Percentiles rank a stretch among this genome's conserved stretches.
phyloP scores from a whole-genome alignment of 495 filamentous ascomycete genomes.

The Daldinia loculata region DNA sequence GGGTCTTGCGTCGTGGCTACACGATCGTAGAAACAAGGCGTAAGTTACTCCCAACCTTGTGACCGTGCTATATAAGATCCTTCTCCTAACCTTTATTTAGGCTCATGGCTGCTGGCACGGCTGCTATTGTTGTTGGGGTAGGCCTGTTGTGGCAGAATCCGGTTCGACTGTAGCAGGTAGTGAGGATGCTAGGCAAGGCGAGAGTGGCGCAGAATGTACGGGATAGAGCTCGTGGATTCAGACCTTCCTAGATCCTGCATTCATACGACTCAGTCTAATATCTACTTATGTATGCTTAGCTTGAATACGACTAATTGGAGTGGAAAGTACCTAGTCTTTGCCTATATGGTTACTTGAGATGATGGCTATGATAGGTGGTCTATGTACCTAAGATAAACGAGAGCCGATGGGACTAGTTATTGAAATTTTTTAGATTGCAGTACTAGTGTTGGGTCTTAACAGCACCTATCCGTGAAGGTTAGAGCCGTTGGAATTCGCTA shows the following conservation, averaged over 20 bases:
- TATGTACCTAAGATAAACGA: neutral
- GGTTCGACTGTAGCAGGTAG: neutral
- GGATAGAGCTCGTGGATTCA: neutral
- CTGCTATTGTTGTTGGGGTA: slow-evolving; percentile 1
- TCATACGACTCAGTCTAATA: neutral
- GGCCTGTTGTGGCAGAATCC: slow-evolving; percentile 3
- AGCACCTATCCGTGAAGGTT: neutral
- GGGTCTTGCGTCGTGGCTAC: slow-evolving; percentile 37
- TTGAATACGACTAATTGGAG: neutral
- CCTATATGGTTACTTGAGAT: too few relatives aligned
- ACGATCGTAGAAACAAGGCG: slow-evolving; percentile 35
- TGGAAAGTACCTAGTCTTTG: neutral
- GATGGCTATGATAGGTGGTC: neutral
- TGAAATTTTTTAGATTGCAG: neutral
- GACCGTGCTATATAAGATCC: too few relatives aligned
- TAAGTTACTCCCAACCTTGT: slow-evolving; percentile 20
- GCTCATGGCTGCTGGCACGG: slow-evolving; percentile 9
- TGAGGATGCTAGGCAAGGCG: neutral
- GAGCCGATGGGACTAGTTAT: neutral
- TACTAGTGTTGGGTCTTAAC: neutral
- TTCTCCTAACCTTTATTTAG: neutral
- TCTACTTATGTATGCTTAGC: neutral
- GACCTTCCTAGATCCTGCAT: neutral
- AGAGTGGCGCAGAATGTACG: neutral
- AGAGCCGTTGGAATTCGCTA: neutral